phyloP scores from a whole-genome alignment of 495 filamentous ascomycete genomes.

The Trichoderma asperelloides region DNA sequence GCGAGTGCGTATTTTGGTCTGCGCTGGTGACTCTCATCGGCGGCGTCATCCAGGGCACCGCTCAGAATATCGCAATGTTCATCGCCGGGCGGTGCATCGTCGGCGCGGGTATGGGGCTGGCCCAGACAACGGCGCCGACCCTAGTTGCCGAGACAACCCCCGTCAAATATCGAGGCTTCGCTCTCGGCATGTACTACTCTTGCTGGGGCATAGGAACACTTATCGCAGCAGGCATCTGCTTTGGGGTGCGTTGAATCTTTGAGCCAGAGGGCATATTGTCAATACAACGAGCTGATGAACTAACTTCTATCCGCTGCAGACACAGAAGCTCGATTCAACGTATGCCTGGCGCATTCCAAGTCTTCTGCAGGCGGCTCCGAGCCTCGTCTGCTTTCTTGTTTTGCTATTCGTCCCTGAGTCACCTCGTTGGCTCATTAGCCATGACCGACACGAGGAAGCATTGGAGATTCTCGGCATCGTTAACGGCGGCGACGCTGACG shows the following conservation, averaged over 20 bases:
- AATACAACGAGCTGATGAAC: not conserved
- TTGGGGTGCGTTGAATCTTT: not conserved
- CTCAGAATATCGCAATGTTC: conserved; percentile 13
- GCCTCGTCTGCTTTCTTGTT: conserved; percentile 9
- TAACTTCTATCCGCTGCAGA: conserved; percentile 10
- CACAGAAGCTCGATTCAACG: conserved; percentile 10
- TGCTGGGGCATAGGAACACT: conserved; percentile 12
- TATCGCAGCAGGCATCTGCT: conserved; percentile 14
- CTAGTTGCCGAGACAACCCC: conserved; percentile 4
- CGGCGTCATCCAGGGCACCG: conserved; percentile 10
- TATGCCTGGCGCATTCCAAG: conserved; percentile 19
- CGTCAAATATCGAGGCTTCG: conserved; percentile 5
- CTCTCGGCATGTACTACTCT: conserved; percentile 4
- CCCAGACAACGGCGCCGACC: not conserved
- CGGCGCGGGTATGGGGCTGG: conserved; percentile 3
- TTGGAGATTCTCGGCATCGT: conserved; percentile 10
- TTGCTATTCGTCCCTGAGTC: conserved; percentile 12
- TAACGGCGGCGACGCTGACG: conserved; percentile 13
- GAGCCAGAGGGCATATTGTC: not conserved
- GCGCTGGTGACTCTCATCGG: conserved; percentile 9
- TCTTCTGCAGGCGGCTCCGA: conserved; percentile 15
- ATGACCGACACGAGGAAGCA: conserved; percentile 4
- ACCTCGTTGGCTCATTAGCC: conserved; percentile 7
- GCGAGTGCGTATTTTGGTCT: conserved; percentile 10
- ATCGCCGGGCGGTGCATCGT: conserved; percentile 14